Percentiles rank a stretch among this genome's conserved stretches.
Evolutionary conservation across 768 basidiomycete genomes (phyloP).

Genomic region (Phylloporus sp.): DNA sequence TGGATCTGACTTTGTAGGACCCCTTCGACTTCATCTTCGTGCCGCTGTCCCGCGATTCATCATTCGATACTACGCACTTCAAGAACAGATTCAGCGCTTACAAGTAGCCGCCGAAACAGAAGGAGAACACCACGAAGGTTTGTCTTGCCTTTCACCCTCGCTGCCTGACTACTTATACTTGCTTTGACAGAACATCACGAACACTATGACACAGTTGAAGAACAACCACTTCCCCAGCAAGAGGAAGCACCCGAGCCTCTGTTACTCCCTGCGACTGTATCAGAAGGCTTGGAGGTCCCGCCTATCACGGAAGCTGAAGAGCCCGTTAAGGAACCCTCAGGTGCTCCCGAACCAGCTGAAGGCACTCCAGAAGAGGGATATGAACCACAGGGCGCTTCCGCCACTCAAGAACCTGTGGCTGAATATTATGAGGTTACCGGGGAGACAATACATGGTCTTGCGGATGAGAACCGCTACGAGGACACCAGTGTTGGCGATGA

Average conservation of each 20-base stretch:
- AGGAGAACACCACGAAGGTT: slow-evolving; percentile 22
- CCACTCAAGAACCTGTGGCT: slow-evolving; percentile 6
- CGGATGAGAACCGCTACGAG: slow-evolving; percentile 22
- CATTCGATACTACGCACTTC: slow-evolving; percentile 58
- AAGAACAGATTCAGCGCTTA: slow-evolving; percentile 50
- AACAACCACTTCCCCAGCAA: slow-evolving; percentile 3
- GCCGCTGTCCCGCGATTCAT: slow-evolving; percentile 57
- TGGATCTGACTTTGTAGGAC: slow-evolving; percentile 56
- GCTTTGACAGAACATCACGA: slow-evolving; percentile 11
- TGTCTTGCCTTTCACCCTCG: neutral
- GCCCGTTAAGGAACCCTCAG: neutral
- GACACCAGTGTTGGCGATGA: slow-evolving; percentile 16
- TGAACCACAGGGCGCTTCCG: neutral
- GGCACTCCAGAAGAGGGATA: slow-evolving; percentile 9
- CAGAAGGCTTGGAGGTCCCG: slow-evolving; percentile 1
- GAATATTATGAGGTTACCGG: slow-evolving; percentile 18
- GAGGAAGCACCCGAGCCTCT: neutral
- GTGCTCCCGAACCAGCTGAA: neutral
- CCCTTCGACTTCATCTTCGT: slow-evolving; percentile 56
- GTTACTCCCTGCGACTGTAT: neutral
- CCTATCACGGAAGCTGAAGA: slow-evolving; percentile 2
- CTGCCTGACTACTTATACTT: neutral
- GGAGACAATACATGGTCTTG: slow-evolving; percentile 14
- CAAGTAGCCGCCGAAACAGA: slow-evolving; percentile 20
- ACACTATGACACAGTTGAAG: slow-evolving; percentile 10